A percentile compares a stretch with the other conserved stretches of the same genome.
phyloP scores from a whole-genome alignment of 2,329 filamentous ascomycete species.

The Hansfordia pulvinata region DNA sequence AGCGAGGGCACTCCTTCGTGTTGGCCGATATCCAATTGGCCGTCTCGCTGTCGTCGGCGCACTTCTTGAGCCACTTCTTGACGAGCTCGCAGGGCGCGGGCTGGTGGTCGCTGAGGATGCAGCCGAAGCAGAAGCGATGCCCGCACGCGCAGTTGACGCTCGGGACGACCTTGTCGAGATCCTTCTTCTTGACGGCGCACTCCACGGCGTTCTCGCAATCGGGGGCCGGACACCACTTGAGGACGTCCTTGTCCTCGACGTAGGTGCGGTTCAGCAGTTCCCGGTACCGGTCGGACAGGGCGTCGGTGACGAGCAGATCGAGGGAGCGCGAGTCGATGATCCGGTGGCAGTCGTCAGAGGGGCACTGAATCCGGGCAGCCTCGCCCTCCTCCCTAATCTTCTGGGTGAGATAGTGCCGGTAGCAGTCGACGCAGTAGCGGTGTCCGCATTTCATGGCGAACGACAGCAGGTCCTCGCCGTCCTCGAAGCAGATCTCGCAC shows the following conservation, averaged over 20 bases:
- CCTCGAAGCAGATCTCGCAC: slow-evolving; percentile 95
- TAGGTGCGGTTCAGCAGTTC: slow-evolving; percentile 85
- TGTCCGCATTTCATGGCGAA: slow-evolving; percentile 95
- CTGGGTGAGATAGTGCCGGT: slow-evolving; percentile 76
- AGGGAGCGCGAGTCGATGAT: slow-evolving; percentile 87
- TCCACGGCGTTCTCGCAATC: slow-evolving; percentile 91
- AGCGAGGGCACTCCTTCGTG: slow-evolving; percentile 95
- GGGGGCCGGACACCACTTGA: slow-evolving; percentile 98
- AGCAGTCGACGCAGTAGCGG: slow-evolving; percentile 86
- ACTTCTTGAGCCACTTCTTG: slow-evolving; percentile 95
- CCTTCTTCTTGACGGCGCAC: slow-evolving; percentile 76
- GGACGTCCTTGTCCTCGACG: slow-evolving; percentile 87
- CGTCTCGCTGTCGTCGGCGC: slow-evolving; percentile 94
- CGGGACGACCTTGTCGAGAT: slow-evolving; percentile 73
- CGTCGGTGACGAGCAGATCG: slow-evolving; percentile 54
- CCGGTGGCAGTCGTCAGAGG: slow-evolving; percentile 71
- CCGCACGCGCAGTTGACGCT: slow-evolving; percentile 79
- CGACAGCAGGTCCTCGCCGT: slow-evolving; percentile 60
- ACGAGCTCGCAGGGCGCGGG: slow-evolving; percentile 84
- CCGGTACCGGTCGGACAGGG: slow-evolving; percentile 55
- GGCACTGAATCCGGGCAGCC: slow-evolving; percentile 87
- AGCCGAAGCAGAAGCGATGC: slow-evolving; percentile 90
- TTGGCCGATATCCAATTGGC: slow-evolving; percentile 99
- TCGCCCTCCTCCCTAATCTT: slow-evolving; percentile 96
- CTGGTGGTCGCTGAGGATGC: slow-evolving; percentile 78